Evolutionary conservation across 164 flowering plant genomes (phyloP).

Genomic region (Chimonanthus salicifolius): DNA sequence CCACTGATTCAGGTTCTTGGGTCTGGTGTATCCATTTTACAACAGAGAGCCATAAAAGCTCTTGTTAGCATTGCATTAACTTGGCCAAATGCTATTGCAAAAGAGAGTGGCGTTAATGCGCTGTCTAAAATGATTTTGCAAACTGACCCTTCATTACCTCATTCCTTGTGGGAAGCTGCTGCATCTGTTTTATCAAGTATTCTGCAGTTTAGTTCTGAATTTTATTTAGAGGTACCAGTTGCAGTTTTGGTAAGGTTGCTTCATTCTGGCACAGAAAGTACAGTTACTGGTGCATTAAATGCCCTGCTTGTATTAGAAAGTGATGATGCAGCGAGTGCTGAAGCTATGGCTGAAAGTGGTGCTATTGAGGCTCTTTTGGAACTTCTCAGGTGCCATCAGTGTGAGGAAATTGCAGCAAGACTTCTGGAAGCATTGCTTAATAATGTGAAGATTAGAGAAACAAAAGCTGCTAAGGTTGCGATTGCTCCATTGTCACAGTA

Average conservation of each 20-base stretch:
- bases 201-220: slow-evolving; percentile 92
- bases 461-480: slow-evolving; percentile 78
- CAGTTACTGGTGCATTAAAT: slow-evolving; percentile 82
- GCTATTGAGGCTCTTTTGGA: slow-evolving; percentile 31
- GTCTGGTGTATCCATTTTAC: slow-evolving; percentile 72
- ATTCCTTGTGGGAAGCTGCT: slow-evolving; percentile 94
- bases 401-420: slow-evolving; percentile 34
- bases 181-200: slow-evolving; percentile 75
- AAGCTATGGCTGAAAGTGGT: slow-evolving; percentile 88
- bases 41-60: slow-evolving; percentile 92
- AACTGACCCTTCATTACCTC: slow-evolving; percentile 84
- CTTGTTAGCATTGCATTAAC: slow-evolving; percentile 73
- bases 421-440: slow-evolving; percentile 31
- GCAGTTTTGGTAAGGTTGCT: slow-evolving; percentile 92
- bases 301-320: slow-evolving; percentile 91
- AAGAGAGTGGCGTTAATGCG: slow-evolving; percentile 92
- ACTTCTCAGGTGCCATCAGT: slow-evolving; percentile 32
- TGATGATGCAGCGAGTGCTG: slow-evolving; percentile 94
- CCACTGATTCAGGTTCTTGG: slow-evolving; percentile 83
- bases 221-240: slow-evolving; percentile 90
- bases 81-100: slow-evolving; percentile 98
- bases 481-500: slow-evolving; percentile 89
- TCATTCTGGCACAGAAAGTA: slow-evolving; percentile 79
- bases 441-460: slow-evolving; percentile 72
- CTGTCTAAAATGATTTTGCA: slow-evolving; percentile 87